phyloP scores from a whole-genome alignment of 2,329 filamentous ascomycete genomes.

The Trichoderma asperellum region DNA sequence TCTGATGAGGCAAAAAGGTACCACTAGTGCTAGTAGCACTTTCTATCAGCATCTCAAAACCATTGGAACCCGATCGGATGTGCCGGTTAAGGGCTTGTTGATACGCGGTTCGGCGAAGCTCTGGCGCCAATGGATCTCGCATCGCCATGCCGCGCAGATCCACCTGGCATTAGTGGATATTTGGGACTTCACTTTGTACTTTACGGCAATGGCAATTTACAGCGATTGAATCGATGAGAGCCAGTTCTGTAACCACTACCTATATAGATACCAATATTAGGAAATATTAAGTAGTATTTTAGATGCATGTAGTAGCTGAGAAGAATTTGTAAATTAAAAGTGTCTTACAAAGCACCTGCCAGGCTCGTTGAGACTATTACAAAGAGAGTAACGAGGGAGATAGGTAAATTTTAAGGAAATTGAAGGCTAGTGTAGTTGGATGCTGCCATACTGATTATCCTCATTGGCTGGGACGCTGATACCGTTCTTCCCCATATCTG shows the following conservation, averaged over 20 bases:
- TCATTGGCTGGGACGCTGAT: neutral
- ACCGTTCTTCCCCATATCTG: neutral
- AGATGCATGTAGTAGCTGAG: neutral
- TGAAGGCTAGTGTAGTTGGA: neutral
- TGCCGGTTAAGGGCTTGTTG: neutral
- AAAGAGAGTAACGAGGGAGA: neutral
- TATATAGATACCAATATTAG: neutral
- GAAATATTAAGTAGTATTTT: neutral
- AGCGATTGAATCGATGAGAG: neutral
- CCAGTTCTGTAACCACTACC: neutral
- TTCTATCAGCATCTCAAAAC: neutral
- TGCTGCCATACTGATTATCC: neutral
- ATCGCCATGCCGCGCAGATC: slow-evolving; percentile 1
- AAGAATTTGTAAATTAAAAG: too few relatives aligned
- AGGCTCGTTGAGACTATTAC: neutral
- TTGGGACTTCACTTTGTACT: neutral
- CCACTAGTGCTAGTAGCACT: neutral
- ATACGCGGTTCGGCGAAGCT: neutral
- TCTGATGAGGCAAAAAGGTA: neutral
- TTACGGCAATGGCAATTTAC: neutral
- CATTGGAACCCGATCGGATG: neutral
- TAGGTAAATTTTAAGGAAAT: neutral
- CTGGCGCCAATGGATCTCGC: slow-evolving; percentile 9
- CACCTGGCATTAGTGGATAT: slow-evolving; percentile 6
- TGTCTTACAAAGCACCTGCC: neutral